Evolutionary conservation across 1,284 basidiomycete genomes (phyloP), one percentile per base, ranked within the genome.

Genomic region (Ganoderma lucidum): DNA sequence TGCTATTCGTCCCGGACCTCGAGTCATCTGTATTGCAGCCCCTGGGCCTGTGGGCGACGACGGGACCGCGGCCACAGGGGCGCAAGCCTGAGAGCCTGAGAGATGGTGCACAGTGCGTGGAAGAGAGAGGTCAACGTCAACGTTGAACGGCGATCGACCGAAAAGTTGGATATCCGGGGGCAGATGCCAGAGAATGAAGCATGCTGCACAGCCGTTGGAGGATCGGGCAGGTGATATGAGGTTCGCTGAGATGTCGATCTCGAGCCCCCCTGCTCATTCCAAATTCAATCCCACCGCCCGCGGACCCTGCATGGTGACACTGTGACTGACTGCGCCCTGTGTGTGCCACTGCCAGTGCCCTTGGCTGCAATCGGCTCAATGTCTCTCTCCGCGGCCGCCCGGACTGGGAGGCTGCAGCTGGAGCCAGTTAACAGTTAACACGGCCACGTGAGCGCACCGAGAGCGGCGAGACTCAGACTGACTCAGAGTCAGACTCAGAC

Each of bases 181-280:
- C 39, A 56, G 23, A 23, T 23, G 23, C 23, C 23, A 23, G 48
- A 62, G 30, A 37, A 39, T 14, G 53, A 65, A 42, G 61, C 67
- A 35, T 35, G 35, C 35, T 35, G 8, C 35, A 69, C 45, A 39
- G 66, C 69, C 39, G 58, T 44, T 28, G 37, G 8, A 28, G 28
- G 41, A 64, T 68, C 44, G 64, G 64, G 64, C 56, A 35, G 39
- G 53, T 15, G 65, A 67, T 68, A 69, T 65, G 59, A 44, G 48
- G 39, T 35, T 41, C 61, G 53, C 62, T 51, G 51, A 63, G 59
- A 61, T 61, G 59, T 8, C 39, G 37, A 61, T 61, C 59, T 61
- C 10, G 14, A 23, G 23, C 23, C 23, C 23, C 23, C 12, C 19
- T 67, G 56, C 51, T 56, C 23, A 14, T 51, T 19, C n/a, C 23